Percentiles rank a stretch among this genome's conserved stretches.
phyloP scores from a whole-genome alignment of 2,329 filamentous ascomycete species.

The Helicocarpus griseus region DNA sequence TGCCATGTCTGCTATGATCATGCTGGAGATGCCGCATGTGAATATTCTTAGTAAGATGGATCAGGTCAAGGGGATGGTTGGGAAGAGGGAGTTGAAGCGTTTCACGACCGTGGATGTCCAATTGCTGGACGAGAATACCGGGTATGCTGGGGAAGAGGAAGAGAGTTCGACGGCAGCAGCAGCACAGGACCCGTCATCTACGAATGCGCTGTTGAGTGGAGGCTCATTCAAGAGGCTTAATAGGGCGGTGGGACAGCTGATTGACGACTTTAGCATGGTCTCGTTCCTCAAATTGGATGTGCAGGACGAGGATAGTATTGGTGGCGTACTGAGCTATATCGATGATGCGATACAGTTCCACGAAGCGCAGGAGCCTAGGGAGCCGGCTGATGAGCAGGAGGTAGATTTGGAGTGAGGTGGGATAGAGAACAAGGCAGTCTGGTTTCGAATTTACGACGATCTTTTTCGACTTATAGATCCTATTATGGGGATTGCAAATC shows the following conservation, averaged over 20 bases:
- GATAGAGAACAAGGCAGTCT: neutral
- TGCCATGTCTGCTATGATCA: slow-evolving; percentile 98
- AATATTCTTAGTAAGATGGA: slow-evolving; percentile 99
- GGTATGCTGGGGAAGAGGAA: slow-evolving; percentile 34
- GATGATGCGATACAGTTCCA: slow-evolving; percentile 91
- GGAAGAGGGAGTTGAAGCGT: slow-evolving; percentile 76
- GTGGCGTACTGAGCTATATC: slow-evolving; percentile 76
- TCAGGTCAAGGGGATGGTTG: slow-evolving; percentile 79
- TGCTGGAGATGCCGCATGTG: slow-evolving; percentile 93
- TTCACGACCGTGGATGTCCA: slow-evolving; percentile 81
- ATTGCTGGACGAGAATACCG: slow-evolving; percentile 69
- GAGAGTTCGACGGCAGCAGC: slow-evolving; percentile 41
- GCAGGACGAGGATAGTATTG: slow-evolving; percentile 85
- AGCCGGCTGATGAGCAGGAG: slow-evolving; percentile 60
- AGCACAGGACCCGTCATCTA: slow-evolving; percentile 54
- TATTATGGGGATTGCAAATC: no score
- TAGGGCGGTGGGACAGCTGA: slow-evolving; percentile 76
- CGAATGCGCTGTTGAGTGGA: slow-evolving; percentile 66
- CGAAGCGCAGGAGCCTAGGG: slow-evolving; percentile 83
- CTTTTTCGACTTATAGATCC: no score
- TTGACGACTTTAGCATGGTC: slow-evolving; percentile 97
- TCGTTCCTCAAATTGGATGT: slow-evolving; percentile 85
- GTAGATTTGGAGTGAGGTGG: slow-evolving; percentile 35
- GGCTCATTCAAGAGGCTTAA: slow-evolving; percentile 75
- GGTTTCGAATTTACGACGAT: neutral